These are phyloP conservation scores for Hordeum vulgare DNA, from an alignment of 176 grass and related monocot genomes.

Conservation along the genomic window MorexV3_pseudomolecules_assembly NC_058519.1:582636061-582636560, in stretches of 20 bases:
- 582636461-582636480: background rate
- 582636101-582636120: background rate
- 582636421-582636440: background rate
- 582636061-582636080: background rate
- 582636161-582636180: background rate
- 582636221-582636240: background rate
- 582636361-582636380: background rate
- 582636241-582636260: no score
- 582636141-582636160: background rate
- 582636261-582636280: background rate
- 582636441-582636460: background rate
- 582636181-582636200: background rate
- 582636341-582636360: background rate
- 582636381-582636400: background rate
- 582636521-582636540: slow-evolving; percentile 59
- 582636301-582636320: background rate
- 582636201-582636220: background rate
- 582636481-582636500: background rate
- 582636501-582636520: slow-evolving; percentile 53
- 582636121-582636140: background rate
- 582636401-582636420: background rate
- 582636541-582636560: slow-evolving; percentile 84
- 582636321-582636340: background rate
- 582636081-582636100: no score
- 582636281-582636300: background rate